Evolutionary conservation across 2,329 filamentous ascomycete species (phyloP), one percentile per base, ranked within the genome.

Genomic region (Pseudocercospora eumusae): DNA sequence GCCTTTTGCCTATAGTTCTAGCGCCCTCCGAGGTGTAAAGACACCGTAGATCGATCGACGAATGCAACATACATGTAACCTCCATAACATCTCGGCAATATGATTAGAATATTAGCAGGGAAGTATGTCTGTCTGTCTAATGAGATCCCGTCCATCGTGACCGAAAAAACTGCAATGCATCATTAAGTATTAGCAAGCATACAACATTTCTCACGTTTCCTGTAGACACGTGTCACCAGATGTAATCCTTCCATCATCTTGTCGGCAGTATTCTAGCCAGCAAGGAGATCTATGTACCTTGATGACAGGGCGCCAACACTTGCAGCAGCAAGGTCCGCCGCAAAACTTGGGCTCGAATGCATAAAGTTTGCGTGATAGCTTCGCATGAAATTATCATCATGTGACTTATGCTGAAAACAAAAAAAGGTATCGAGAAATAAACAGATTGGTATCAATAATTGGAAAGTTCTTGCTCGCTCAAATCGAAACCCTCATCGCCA

Each of bases 321-420:
- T n/a, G 36, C 36, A 40, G 36, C 36, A 40, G 36, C 15, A 25
- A 25, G 23, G 25, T 27, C 21, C 15, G 21, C 44, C 18, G 47
- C 21, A 52, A n/a, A 28, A 52, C 25, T 52, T 52, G 47, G 47
- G 47, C 47, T 25, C 25, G 23, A 27, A 52, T 52, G 47, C 47
- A 52, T 52, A 52, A 28, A 31, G 25, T 52, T 52, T 52, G 36
- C 47, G 44, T n/a, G 47, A 52, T 52, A n/a, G 20, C 21, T 25
- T 15, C 47, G 47, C 47, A 52, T 25, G 47, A 52, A 31, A 3
- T 15, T 1, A 13, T 7, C 25, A 28, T 52, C 47, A 52, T 31
- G 47, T 52, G 47, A 52, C 15, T 25, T 7, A 9, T 50, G 18
- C 47, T 23, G 20, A 4, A 49, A n/a, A n/a, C n/a, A n/a, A n/a